Base-by-base conservation (phyloP, 2,329 filamentous ascomycete species). In the Basipetospora sp. region DNA sequence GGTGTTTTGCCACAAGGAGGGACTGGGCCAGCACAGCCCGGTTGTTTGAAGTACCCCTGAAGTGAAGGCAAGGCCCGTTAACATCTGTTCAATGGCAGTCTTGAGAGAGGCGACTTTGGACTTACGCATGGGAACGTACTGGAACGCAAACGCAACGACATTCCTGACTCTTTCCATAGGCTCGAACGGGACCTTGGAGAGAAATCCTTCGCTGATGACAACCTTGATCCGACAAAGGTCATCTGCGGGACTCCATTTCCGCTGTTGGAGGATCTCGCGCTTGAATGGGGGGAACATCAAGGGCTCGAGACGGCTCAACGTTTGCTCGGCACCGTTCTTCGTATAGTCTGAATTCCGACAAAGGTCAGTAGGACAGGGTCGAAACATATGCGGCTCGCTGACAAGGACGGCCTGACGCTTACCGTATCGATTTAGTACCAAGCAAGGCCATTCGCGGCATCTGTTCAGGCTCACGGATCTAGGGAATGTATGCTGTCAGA, bases 111-210 rank as follows among this genome's bases (percentile, higher is more conserved):
- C 20, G 3, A 20, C n/a, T 25, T 14, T 4, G 3, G 19, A 57
- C 65, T 46, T 60, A 88, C 84, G 69, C 39, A 81, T 58, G 1
- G 85, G 84, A 25, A 81, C 85, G 61, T 90, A 82, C 50, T 90
- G 82, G 48, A 92, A 93, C 1, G 84, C 78, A 55, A 93, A 90
- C 11, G 71, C 71, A 17, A 86, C 71, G 31, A 85, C 57, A 48
- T 87, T 83, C 50, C 78, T 80, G 43, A 81, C 62, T 29, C 74
- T 64, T 47, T 83, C 75, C 45, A 81, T 73, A 0, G 73, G 69
- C 30, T 61, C 56, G 2, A 60, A 58, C 1, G 58, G 40, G 2
- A 61, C 70, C 42, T 69, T 64, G 27, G 74, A 62, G 8, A 67
- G 63, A 41, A 85, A 75, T 0, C 81, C 77, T 51, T 88, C 83